Base-by-base conservation (phyloP, 345 rosid species). In the Boechera divaricarpa region DNA sequence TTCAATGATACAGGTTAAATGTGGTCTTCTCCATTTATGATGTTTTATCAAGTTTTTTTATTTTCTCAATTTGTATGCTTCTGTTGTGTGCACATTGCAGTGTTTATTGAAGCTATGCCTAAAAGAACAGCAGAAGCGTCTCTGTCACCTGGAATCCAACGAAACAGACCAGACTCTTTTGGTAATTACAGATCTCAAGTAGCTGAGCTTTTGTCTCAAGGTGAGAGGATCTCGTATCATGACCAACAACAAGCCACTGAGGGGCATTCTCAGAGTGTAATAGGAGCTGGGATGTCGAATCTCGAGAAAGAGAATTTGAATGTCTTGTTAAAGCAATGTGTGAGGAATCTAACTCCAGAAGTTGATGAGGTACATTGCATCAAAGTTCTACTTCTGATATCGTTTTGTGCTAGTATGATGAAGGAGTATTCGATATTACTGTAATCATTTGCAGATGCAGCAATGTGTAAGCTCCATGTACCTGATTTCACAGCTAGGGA, bases 341-440 rank as follows among this genome's bases (percentile, higher is more conserved):
- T 83, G 26, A 77, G 56, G 51, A 74, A 70, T 70, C 82, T 88
- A 54, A 68, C 81, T 15, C 82, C 72, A 1, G 85, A 86, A 79
- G 86, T 86, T 78, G 83, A 85, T 39, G 89, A 88, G 91, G 96
- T 90, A 67, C 35, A 51, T 31, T 4, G 15, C 63, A 63, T 31
- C 7, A 26, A 18, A 53, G 6, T 67, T 29, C 0, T 61, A 52
- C 3, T 41, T 33, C 1, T 9, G 26, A 4, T 52, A 29, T 59
- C 10, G 32, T 47, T 69, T 73, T n/a, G n/a, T 51, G 15, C 2
- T 53, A 52, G 45, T 31, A 8, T 44, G 64, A 32, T 39, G 4
- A 24, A 45, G 16, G 60, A 48, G 59, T 36, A 36, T 58, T 7
- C 10, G 29, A 21, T 54, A 12, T 7, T 21, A 60, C 38, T 55